Base-by-base conservation (phyloP, 352 stramenopile species). In the Aphanomyces invadans region DNA sequence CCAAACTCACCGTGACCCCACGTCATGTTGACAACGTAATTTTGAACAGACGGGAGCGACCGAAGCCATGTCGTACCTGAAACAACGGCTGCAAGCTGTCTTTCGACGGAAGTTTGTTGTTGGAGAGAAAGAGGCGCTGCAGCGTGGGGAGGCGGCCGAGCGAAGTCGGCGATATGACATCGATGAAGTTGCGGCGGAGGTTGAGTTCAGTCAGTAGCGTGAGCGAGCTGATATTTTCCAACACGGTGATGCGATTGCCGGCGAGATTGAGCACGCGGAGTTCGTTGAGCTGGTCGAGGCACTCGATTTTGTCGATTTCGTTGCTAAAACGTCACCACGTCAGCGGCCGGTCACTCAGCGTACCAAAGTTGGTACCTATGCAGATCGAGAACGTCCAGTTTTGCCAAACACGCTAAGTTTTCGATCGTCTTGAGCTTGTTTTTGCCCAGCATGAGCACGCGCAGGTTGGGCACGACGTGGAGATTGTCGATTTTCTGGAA, bases 381-480 rank as follows among this genome's bases (percentile, higher is more conserved):
- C 23, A 97, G 70, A 62, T 97, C 90, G 5, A 97, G 74, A 2
- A 97, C 90, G 63, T 97, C 90, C n/a, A 97, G 76, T 28, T 96
- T 96, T 45, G 77, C 78, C 7, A 97, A 72, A 56, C 71, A 83
- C 5, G 86, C 79, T 19, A 97, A 74, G 59, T 96, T 90, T 65
- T 90, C 83, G 60, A 97, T 97, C 26, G 54, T 67, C 31, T 77
- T 73, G 7, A 96, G 73, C 5, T 78, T 74, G 70, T 96, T 97
- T 70, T 92, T 95, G 4, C 90, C 90, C 36, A 96, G 80, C 88
- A 97, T 97, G n/a, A 97, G 76, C 48, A 97, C 89, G 1, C 89
- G 74, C 21, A 97, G 73, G 62, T 90, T 92, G 10, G 81, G 83
- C 2, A 97, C 80, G 21, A 76, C 70, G 21, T 87, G 71, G 15